Base-by-base conservation (phyloP, 768 basidiomycete genomes). In the Panaeolus papilionaceus region DNA sequence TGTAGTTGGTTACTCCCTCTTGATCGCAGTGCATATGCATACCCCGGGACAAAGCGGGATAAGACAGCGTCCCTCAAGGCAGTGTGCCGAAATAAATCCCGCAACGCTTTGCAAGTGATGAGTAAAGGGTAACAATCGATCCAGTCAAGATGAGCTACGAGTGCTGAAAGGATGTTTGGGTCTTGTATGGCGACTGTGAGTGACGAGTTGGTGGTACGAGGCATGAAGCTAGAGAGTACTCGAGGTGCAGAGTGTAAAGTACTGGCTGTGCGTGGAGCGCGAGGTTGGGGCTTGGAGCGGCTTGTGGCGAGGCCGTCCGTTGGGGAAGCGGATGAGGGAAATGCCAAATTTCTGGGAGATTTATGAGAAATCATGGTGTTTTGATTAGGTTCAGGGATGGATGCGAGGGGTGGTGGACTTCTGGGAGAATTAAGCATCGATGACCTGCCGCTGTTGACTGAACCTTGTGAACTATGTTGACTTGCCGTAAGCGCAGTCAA, bases 21-120 rank as follows among this genome's bases (percentile, higher is more conserved):
- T 61, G 77, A 71, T 2, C 76, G 78, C 51, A 87, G 73, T 47
- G 83, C 84, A 49, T 78, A 69, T 7, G 77, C 74, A 73, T 88
- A 94, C 4, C 85, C 86, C 0, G 89, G 88, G 1, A 94, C 82
- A 72, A 84, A 91, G 40, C 82, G 81, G 18, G 81, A 68, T 14
- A 87, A 79, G 33, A 86, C 75, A 61, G 78, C 73, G 73, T 84
- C 79, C 63, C 79, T 75, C 61, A 82, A 69, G 12, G 67, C 65
- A 0, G 72, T 66, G 37, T 71, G 71, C 3, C 68, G 70, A 61
- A 85, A 80, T 9, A 82, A 66, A 39, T 71, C 61, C 62, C 78
- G 75, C 39, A 74, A 71, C 14, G 75, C 66, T 11, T 73, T 76
- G 67, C 80, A 84, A 18, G 82, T 78, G 69, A 75, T 74, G 49